Percentiles rank a stretch among this genome's conserved stretches.
Evolutionary conservation across 805 yeast species (phyloP).

Genomic region (Cyberlindnera sargentensis): DNA sequence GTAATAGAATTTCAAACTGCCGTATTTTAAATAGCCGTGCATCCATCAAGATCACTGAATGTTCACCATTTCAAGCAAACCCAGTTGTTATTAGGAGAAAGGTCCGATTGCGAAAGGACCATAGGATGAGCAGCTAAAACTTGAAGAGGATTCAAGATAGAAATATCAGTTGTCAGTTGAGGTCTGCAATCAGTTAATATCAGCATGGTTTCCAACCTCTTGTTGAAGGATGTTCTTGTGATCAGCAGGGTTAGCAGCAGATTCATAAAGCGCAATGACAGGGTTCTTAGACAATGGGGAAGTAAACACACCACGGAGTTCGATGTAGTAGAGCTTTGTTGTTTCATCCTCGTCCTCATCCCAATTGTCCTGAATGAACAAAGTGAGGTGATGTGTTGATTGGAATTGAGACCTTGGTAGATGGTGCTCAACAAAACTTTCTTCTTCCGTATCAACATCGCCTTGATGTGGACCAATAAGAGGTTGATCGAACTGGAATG

Average conservation of each 20-base stretch:
- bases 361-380: slow-evolving; percentile 65
- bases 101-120: no score
- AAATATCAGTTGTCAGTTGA: no score
- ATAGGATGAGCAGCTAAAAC: no score
- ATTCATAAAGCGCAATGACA: slow-evolving; percentile 71
- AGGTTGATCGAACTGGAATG: slow-evolving; percentile 56
- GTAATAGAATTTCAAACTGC: no score
- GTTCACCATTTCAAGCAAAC: no score
- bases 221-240: slow-evolving; percentile 41
- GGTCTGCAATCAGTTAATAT: not conserved
- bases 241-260: slow-evolving; percentile 90
- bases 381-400: slow-evolving; percentile 56
- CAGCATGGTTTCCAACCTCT: slow-evolving; percentile 7
- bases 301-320: slow-evolving; percentile 64
- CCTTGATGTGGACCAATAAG: slow-evolving; percentile 44
- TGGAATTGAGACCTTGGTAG: slow-evolving; percentile 71
- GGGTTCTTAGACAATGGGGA: slow-evolving; percentile 58
- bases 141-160: no score
- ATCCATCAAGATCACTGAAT: no score
- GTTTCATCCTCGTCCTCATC: slow-evolving; percentile 53
- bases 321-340: slow-evolving; percentile 59
- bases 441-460: slow-evolving; percentile 29
- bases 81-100: no score
- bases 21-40: no score
- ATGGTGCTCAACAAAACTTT: slow-evolving; percentile 71